Evolutionary conservation across 73 alveolate species (phyloP).

Genomic region (Paramecium sonneborni): DNA sequence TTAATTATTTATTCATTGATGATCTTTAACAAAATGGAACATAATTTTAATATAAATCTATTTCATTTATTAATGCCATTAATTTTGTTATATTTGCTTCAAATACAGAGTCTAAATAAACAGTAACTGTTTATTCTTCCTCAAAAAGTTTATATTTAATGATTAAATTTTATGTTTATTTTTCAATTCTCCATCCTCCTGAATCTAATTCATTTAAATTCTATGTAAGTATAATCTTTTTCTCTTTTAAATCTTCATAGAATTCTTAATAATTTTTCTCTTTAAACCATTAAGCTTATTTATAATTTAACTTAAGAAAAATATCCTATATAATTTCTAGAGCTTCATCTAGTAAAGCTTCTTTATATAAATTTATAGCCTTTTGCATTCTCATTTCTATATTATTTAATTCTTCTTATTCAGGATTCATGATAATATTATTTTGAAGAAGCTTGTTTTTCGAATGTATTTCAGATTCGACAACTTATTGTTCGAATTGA

Average conservation of each 20-base stretch:
- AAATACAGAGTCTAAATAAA: neutral
- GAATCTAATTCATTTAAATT: slow-evolving; percentile 14
- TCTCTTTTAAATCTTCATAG: neutral
- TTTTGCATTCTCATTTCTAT: neutral
- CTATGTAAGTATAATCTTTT: neutral
- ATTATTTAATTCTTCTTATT: neutral
- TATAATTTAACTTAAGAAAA: neutral
- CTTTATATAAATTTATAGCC: neutral
- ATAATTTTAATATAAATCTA: slow-evolving; percentile 6
- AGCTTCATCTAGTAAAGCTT: neutral
- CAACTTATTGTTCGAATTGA: neutral
- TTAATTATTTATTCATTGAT: neutral
- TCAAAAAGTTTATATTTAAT: slow-evolving; percentile 24
- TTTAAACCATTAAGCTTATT: slow-evolving; percentile 1
- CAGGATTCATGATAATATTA: neutral
- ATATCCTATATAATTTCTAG: neutral
- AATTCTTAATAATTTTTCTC: neutral
- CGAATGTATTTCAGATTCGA: neutral
- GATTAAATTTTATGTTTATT: neutral
- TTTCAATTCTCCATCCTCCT: slow-evolving; percentile 40
- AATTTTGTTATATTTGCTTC: slow-evolving; percentile 41
- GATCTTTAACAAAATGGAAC: slow-evolving; percentile 35
- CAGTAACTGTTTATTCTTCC: neutral
- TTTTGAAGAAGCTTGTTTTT: neutral
- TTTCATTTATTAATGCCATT: slow-evolving; percentile 32